A percentile compares a stretch with the other conserved stretches of the same genome.
Evolutionary conservation across 768 basidiomycete species (phyloP).

Genomic region (Hydnum rufescens): DNA sequence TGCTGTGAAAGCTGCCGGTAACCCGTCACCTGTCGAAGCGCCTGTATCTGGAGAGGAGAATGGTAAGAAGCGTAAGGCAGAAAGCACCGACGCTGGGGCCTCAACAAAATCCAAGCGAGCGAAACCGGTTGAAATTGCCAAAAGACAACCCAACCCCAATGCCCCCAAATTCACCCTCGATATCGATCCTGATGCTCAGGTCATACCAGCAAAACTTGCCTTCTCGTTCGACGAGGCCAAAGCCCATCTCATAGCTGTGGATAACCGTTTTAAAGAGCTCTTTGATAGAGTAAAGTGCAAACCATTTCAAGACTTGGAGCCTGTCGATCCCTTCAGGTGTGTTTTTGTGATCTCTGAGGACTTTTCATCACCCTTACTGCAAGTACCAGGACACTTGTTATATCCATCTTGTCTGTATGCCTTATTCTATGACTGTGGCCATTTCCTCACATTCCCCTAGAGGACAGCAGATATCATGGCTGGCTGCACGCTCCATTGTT

Average conservation of each 20-base stretch:
- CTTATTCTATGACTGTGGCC: neutral
- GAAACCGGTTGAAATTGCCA: neutral
- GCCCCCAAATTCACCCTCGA: neutral
- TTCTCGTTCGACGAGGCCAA: slow-evolving; percentile 69
- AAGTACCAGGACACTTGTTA: slow-evolving; percentile 36
- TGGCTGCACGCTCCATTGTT: slow-evolving; percentile 65
- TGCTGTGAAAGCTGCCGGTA: too few relatives aligned
- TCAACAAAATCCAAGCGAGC: too few relatives aligned
- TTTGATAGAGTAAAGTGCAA: slow-evolving; percentile 48
- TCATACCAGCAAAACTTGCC: slow-evolving; percentile 49
- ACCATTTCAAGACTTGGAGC: slow-evolving; percentile 55
- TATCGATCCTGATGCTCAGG: neutral
- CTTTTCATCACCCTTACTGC: slow-evolving; percentile 1
- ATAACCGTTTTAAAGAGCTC: slow-evolving; percentile 49
- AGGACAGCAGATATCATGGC: slow-evolving; percentile 69
- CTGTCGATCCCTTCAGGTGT: slow-evolving; percentile 68
- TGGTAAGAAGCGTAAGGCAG: too few relatives aligned
- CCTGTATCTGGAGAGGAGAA: too few relatives aligned
- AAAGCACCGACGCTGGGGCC: too few relatives aligned
- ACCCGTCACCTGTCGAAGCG: too few relatives aligned
- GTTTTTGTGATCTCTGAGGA: slow-evolving; percentile 7
- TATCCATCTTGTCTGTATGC: slow-evolving; percentile 44
- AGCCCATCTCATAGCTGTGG: slow-evolving; percentile 41
- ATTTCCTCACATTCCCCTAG: slow-evolving; percentile 18
- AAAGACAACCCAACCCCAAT: neutral